Conservation (phyloP, 2,329 filamentous ascomycete species). For the Trichoderma sp. region DNA sequence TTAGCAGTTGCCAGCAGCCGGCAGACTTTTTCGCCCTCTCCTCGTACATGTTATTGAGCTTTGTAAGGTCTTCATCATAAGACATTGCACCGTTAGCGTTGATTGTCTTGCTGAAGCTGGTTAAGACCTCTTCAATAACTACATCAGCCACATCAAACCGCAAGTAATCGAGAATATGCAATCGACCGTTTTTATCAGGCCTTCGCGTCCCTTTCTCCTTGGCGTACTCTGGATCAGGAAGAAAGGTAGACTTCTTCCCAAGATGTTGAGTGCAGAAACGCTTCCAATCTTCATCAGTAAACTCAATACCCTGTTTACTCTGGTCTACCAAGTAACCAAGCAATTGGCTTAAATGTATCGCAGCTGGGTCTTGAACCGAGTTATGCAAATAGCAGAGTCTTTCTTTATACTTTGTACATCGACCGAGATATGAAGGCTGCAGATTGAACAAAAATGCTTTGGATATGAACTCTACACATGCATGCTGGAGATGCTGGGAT, state of each 20-base stretch:
- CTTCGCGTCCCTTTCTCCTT: constrained; percentile 26
- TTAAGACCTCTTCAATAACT: constrained; percentile 38
- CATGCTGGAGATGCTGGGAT: constrained; percentile 26
- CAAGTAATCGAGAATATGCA: constrained; percentile 61
- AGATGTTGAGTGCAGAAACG: constrained; percentile 31
- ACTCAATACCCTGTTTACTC: constrained; percentile 52
- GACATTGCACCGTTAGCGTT: not conserved
- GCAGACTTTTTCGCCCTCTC: constrained; percentile 26
- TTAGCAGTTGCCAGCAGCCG: constrained; percentile 33
- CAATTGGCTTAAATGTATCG: constrained; percentile 49
- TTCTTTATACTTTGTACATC: constrained; percentile 63
- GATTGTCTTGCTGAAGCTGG: constrained; percentile 30
- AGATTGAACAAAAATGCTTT: constrained; percentile 58
- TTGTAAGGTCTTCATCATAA: constrained; percentile 22
- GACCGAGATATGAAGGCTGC: constrained; percentile 56
- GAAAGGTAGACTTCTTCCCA: constrained; percentile 21
- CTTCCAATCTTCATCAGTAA: constrained; percentile 42
- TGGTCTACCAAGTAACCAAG: constrained; percentile 56
- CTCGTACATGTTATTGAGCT: constrained; percentile 35
- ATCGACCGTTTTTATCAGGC: constrained; percentile 24
- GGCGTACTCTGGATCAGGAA: constrained; percentile 45
- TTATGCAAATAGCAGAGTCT: constrained; percentile 57
- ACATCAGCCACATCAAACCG: constrained; percentile 52
- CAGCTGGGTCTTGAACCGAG: constrained; percentile 43
- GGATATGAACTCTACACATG: constrained; percentile 46